Evolutionary conservation across 1,284 basidiomycete genomes (phyloP), one percentile per base, ranked within the genome.

Genomic region (Moniliophthora roreri): DNA sequence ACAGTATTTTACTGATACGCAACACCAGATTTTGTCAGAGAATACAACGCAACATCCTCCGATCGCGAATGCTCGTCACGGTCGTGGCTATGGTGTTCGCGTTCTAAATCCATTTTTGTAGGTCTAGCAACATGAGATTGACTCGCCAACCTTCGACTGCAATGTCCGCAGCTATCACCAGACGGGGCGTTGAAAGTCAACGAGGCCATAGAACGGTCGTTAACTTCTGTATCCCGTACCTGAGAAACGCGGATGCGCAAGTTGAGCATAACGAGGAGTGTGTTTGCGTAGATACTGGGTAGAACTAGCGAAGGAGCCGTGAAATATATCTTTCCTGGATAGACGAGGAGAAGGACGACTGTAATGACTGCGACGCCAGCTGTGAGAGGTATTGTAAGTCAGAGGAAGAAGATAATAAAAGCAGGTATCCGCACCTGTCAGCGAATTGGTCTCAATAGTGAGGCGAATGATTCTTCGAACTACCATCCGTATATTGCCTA

Each of bases 231-330:
- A 32, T 32, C 28, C 28, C 11, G 28, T 11, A 32, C 28, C 11
- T 11, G 28, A 6, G 28, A 6, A 11, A 32, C 28, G 11, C 28
- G 28, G 28, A 32, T 6, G 28, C 44, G 44, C 13, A 46, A 32
- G 26, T 46, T 46, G 13, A 46, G 9, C 44, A 46, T 46, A n/a
- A 46, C 24, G 15, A 46, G 23, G 11, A 46, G 28, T n/a, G 44
- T 32, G 26, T 46, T 46, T 11, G 11, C 44, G 15, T 46, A 46
- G 18, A 46, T 24, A 18, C 23, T 5, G 24, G 44, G 44, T 32
- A 46, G 26, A n/a, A 32, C 5, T 26, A 32, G 24, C 13, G 44
- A 26, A n/a, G 28, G 18, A 8, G 26, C 15, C 7, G 24, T 32
- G 10, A 11, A 46, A 18, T 46, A 46, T 1, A 13, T 46, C 44